phyloP scores from a whole-genome alignment of 2,329 filamentous ascomycete genomes.

The Elsinoe arachidis region DNA sequence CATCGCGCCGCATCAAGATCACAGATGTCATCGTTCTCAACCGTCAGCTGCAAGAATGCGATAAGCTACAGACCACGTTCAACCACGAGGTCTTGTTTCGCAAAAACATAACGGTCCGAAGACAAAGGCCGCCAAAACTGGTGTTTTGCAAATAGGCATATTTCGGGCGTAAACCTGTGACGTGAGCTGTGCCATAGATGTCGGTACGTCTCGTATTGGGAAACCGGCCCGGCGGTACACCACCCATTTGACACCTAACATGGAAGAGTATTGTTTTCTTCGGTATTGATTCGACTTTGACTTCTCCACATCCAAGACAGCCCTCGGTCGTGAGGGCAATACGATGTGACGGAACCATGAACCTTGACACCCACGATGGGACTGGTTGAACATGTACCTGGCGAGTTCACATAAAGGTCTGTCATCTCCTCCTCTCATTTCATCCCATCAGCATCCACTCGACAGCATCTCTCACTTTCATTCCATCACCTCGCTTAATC shows the following conservation, averaged over 20 bases:
- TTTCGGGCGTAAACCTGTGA: background rate
- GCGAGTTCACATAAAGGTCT: background rate
- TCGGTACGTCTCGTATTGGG: background rate
- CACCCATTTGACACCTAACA: background rate
- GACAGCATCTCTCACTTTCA: background rate
- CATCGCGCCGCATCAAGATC: no score
- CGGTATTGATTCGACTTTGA: background rate
- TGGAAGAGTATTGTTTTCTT: background rate
- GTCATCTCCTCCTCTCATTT: background rate
- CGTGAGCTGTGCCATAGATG: background rate
- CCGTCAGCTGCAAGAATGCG: background rate
- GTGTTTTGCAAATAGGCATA: background rate
- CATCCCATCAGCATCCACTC: background rate
- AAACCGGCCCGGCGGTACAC: background rate
- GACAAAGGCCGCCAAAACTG: background rate
- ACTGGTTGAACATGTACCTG: background rate
- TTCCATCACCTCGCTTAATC: background rate
- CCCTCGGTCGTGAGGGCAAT: background rate
- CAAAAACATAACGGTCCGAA: background rate
- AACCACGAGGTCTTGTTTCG: background rate
- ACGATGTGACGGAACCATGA: background rate
- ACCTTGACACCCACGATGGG: background rate
- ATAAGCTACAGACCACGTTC: background rate
- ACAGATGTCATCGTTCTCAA: no score
- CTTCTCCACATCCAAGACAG: background rate